phyloP scores from a whole-genome alignment of 1,284 basidiomycete genomes.

The Trametes pubescens region DNA sequence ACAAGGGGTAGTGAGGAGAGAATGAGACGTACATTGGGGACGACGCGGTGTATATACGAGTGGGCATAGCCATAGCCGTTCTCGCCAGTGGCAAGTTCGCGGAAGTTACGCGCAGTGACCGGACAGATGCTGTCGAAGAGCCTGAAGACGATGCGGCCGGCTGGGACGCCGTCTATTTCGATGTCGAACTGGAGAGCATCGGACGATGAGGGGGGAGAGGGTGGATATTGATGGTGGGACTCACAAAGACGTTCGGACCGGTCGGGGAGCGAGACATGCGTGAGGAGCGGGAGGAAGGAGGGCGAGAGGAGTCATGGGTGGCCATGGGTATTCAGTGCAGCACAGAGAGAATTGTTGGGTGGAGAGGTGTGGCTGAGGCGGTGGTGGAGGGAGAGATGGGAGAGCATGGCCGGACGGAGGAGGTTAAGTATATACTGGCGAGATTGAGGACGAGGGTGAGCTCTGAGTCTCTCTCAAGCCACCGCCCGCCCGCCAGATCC shows the following conservation, averaged over 20 bases:
- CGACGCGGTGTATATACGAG: constrained; percentile 85
- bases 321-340: background rate
- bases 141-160: constrained; percentile 85
- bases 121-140: constrained; percentile 81
- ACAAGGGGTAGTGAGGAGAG: background rate
- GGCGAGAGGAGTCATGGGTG: constrained; percentile 6
- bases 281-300: constrained; percentile 3
- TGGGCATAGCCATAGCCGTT: constrained; percentile 71
- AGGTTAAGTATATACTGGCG: constrained; percentile 4
- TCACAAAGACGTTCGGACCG: constrained; percentile 52
- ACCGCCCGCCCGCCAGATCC: background rate
- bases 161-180: constrained; percentile 58
- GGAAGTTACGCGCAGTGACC: constrained; percentile 87
- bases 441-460: too few species aligned
- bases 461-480: too few species aligned
- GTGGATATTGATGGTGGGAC: constrained; percentile 27
- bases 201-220: background rate
- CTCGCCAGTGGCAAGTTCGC: constrained; percentile 86
- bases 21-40: constrained; percentile 50
- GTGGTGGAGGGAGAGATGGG: constrained; percentile 3
- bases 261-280: constrained; percentile 4
- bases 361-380: background rate
- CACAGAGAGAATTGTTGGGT: background rate
- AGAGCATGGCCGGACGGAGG: constrained; percentile 1
- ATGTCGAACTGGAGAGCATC: constrained; percentile 75